These are phyloP conservation scores for Boletus sp. DNA, from an alignment of 768 basidiomycete species.

Conservation along the genomic window DNA sequence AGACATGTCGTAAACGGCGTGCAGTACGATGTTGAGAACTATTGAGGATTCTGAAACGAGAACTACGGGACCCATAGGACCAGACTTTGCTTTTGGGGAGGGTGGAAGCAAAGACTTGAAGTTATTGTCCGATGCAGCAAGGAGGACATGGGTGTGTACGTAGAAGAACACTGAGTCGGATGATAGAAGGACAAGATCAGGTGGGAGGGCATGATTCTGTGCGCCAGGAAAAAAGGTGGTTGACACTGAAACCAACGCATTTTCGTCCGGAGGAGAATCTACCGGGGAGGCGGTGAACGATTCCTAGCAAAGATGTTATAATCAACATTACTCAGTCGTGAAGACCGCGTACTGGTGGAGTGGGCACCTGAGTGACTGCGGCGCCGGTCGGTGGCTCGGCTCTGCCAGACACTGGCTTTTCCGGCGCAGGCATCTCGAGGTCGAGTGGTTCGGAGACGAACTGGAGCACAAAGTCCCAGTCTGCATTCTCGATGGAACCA, in stretches of 20 bases:
- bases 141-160: constrained; percentile 59
- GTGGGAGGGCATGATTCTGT: constrained; percentile 49
- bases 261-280: constrained; percentile 38
- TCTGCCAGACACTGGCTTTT: constrained; percentile 35
- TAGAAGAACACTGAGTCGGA: constrained; percentile 84
- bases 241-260: constrained; percentile 65
- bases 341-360: constrained; percentile 53
- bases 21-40: constrained; percentile 69
- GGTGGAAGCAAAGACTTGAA: constrained; percentile 59
- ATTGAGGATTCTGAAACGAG: constrained; percentile 56
- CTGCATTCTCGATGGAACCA: constrained; percentile 40
- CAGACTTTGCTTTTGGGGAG: constrained; percentile 34
- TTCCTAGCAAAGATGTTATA: constrained; percentile 19
- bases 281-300: constrained; percentile 34
- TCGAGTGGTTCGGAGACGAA: constrained; percentile 49
- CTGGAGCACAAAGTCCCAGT: constrained; percentile 64
- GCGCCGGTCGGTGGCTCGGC: constrained; percentile 13
- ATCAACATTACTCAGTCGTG: constrained; percentile 1
- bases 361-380: constrained; percentile 48
- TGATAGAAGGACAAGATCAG: constrained; percentile 65
- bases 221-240: constrained; percentile 79
- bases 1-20: constrained; percentile 67
- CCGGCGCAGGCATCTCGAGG: constrained; percentile 31
- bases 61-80: constrained; percentile 52
- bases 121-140: constrained; percentile 57